These are phyloP conservation scores for Sphaerostilbella broomeana DNA, from an alignment of 2,329 filamentous ascomycete species.

Conservation along the genomic window DNA sequence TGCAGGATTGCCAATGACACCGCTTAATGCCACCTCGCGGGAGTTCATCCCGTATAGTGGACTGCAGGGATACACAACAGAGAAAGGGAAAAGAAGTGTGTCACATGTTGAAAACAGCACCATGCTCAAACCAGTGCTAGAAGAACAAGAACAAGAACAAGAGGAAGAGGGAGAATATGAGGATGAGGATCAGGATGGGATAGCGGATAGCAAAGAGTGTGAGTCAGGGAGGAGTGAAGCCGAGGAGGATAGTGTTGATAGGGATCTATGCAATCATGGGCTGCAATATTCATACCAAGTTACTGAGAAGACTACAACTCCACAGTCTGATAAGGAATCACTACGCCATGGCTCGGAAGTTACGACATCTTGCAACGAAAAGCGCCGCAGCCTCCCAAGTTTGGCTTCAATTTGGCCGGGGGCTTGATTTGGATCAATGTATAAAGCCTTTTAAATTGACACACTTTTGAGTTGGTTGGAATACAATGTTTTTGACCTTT, in stretches of 20 bases:
- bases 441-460: neutral
- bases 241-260: neutral
- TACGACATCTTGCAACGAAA: slow-evolving; percentile 3
- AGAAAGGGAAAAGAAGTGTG: too few relatives aligned
- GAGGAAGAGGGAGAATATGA: slow-evolving; percentile 15
- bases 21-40: slow-evolving; percentile 23
- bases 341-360: neutral
- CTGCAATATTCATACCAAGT: slow-evolving; percentile 4
- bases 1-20: neutral
- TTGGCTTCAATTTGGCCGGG: slow-evolving; percentile 22
- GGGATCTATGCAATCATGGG: slow-evolving; percentile 11
- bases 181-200: neutral
- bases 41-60: slow-evolving; percentile 27
- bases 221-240: too few relatives aligned
- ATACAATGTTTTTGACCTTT: neutral
- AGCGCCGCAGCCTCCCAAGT: slow-evolving; percentile 25
- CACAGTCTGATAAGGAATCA: neutral
- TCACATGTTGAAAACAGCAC: neutral
- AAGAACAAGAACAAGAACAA: too few relatives aligned
- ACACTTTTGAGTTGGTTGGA: neutral
- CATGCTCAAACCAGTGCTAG: slow-evolving; percentile 23
- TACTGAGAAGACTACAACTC: neutral
- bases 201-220: slow-evolving; percentile 4
- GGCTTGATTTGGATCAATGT: neutral
- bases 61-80: too few relatives aligned